Evolutionary conservation across 768 basidiomycete species (phyloP), one percentile per base, ranked within the genome.

Genomic region (Leccinum subtestaceum): DNA sequence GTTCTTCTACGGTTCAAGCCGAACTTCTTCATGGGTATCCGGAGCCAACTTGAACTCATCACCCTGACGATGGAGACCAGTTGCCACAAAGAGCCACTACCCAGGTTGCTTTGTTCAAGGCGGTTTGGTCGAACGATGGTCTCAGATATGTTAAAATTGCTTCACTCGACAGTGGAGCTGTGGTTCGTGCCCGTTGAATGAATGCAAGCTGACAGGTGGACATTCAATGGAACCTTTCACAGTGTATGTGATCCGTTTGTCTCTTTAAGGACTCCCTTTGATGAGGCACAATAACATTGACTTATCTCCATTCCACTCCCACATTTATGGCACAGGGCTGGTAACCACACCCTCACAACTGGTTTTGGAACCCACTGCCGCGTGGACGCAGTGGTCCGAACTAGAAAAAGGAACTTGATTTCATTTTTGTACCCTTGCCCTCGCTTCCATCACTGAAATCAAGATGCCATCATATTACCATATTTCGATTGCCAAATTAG

Each of bases 91-190:
- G 17, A 17, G 27, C 27, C 25, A 31, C 52, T 19, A 32, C 56
- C 23, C 8, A 17, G 36, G 8, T 38, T 38, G 12, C 29, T 7
- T 15, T 11, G 34, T 11, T 38, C 55, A 49, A 50, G 1, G 12
- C 4, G 77, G 75, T 7, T 77, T 10, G 81, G 79, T 56, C 68
- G 69, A 4, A 65, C 76, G 27, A 74, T n/a, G 5, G 21, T 29
- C 27, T 48, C 72, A 19, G 81, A 85, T 25, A 72, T 77, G 5
- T 72, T 86, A 17, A 13, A 67, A 78, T 82, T 8, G 70, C 60
- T 9, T 85, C 83, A 71, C 86, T 81, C 63, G 60, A 65, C 47
- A 57, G 77, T 77, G 61, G 63, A 52, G 29, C 38, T 29, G 13
- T 19, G 23, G 17, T 21, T 17, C 8, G 17, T 49, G 7, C 31